phyloP scores from a whole-genome alignment of 2,329 filamentous ascomycete genomes.

The Alternaria sp. region DNA sequence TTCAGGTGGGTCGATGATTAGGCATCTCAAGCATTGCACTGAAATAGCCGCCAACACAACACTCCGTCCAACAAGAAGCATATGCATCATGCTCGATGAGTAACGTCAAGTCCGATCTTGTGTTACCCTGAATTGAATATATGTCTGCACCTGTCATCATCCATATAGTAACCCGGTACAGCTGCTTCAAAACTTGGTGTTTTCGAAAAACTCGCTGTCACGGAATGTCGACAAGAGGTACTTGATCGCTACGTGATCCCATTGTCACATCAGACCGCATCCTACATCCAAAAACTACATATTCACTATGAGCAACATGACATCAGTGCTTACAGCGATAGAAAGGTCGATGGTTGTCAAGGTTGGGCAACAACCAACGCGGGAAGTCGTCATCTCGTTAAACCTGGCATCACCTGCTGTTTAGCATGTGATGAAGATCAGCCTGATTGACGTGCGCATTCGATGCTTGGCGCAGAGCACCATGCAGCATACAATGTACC shows the following conservation, averaged over 20 bases:
- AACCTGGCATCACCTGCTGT: not conserved
- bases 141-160: not conserved
- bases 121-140: not conserved
- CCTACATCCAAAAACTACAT: not conserved
- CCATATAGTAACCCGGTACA: too few species aligned
- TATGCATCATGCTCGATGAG: not conserved
- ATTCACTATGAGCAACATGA: not conserved
- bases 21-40: constrained; percentile 17
- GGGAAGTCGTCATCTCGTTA: not conserved
- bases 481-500: not conserved
- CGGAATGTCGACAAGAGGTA: not conserved
- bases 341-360: too few species aligned
- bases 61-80: not conserved
- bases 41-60: constrained; percentile 15
- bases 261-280: not conserved
- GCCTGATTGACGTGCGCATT: constrained; percentile 11
- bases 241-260: not conserved
- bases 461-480: constrained; percentile 22
- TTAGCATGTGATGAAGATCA: constrained; percentile 9
- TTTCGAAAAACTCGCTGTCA: too few species aligned
- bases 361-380: not conserved
- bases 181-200: too few species aligned
- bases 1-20: constrained; percentile 8
- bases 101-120: not conserved
- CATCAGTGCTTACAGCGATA: not conserved